Base-by-base conservation (phyloP, 805 yeast species). In the Ogataea pignaliae region DNA sequence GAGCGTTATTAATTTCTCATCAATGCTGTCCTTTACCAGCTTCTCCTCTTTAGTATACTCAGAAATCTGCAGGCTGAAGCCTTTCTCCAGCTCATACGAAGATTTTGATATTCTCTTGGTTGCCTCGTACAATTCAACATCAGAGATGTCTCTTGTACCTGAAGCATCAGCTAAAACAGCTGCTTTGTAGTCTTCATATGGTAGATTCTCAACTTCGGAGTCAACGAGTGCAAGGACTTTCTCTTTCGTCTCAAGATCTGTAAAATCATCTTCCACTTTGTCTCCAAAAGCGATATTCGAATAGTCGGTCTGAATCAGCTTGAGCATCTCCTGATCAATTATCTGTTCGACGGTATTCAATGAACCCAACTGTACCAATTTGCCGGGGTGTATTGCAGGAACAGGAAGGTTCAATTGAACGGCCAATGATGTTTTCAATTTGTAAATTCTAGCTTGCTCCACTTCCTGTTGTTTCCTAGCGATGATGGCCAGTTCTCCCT, bases 1-100 rank as follows among this genome's bases (percentile, higher is more conserved):
- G 30, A 48, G 36, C 15, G 10, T 33, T 7, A 30, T 40, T 29
- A 30, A 26, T 38, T 47, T 42, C 29, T 41, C 35, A n/a, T 41
- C 42, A 10, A 52, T 47, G 16, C 38, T 41, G n/a, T 41, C 38
- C 34, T 35, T 37, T n/a, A 45, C 6, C 15, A 18, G 18, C 13
- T 38, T 33, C 32, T 42, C 61, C 17, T 69, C 61, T 39, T 63
- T 63, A 17, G 52, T 29, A 45, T 66, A 69, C 0, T 71, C 72
- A n/a, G 59, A 65, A 12, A 64, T 53, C 34, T 58, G 42, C 4
- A 55, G 28, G 3, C 42, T 38, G 29, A 66, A 49, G 35, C 60
- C 63, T 37, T 59, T 53, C 41, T 68, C 72, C 17, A 59, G 52
- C 33, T 52, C 56, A 34, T 59, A 55, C 6, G 68, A 56, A 9